Base-by-base conservation (phyloP, 441 rosid species). In the Pelargonium myrrhifolium region DNA sequence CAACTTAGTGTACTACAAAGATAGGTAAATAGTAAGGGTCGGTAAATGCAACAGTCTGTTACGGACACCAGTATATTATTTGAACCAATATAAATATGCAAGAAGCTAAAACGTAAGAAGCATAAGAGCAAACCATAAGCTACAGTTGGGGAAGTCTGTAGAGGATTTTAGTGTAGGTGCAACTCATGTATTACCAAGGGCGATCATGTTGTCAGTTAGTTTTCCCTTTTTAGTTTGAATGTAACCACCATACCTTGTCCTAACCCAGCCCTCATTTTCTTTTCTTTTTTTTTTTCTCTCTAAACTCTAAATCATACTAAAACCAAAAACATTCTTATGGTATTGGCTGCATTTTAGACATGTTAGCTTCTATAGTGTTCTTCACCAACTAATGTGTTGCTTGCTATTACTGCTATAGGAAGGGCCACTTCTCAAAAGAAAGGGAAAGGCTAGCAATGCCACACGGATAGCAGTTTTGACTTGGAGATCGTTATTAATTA, bases 401-500 rank as follows among this genome's bases (percentile, higher is more conserved):
- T 17, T 68, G 60, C 62, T 20, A 9, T 6, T 35, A 37, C 67
- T 73, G 62, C 9, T 77, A 77, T 81, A 94, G 99, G 97, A 88
- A 77, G 96, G 99, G 11, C 91, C 92, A 59, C 76, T 76, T 79
- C 93, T 92, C 56, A 94, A 89, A 81, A 89, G 93, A 76, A 93
- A 86, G 79, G 99, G 97, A 70, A 87, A 83, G 78, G 93, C 97
- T 24, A 73, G 96, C 70, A 69, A 69, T 77, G 89, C 85, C 62
- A 94, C 93, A 64, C 85, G 85, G 72, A 78, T 91, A 79, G 96
- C 96, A 12, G 96, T 94, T 49, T 81, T 94, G 80, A 94, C 96
- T 18, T 94, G 99, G 99, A 86, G 99, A 81, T 91, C 99, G 9
- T 79, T 94, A 66, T 80, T 91, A 73, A 86, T 92, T 58, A 94